Evolutionary conservation across 2,329 filamentous ascomycete genomes (phyloP).

Genomic region (Aspergillus pseudoterreus): DNA sequence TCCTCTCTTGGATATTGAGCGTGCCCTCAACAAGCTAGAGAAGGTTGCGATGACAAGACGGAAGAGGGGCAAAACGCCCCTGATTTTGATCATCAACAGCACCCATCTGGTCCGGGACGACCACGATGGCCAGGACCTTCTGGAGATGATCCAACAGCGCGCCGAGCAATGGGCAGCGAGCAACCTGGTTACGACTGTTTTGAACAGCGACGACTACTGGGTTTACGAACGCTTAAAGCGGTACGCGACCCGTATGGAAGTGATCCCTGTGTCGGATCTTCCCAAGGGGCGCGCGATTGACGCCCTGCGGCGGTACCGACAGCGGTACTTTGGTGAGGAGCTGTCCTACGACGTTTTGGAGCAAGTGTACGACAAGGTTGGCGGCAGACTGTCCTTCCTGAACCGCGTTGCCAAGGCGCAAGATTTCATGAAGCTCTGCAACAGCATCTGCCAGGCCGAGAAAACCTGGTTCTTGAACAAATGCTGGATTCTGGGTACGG

Average conservation of each 20-base stretch:
- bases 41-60: conserved; percentile 77
- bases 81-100: conserved; percentile 93
- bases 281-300: conserved; percentile 71
- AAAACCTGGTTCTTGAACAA: conserved; percentile 78
- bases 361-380: conserved; percentile 79
- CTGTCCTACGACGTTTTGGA: conserved; percentile 56
- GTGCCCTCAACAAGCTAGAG: conserved; percentile 95
- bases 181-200: conserved; percentile 80
- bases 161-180: conserved; percentile 95
- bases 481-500: conserved; percentile 70
- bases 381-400: conserved; percentile 82
- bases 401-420: conserved; percentile 82
- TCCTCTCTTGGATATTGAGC: conserved; percentile 88
- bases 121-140: conserved; percentile 84
- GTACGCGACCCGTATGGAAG: conserved; percentile 90
- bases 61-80: conserved; percentile 59
- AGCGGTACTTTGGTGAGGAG: conserved; percentile 67
- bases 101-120: conserved; percentile 88
- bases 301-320: conserved; percentile 76
- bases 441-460: conserved; percentile 66
- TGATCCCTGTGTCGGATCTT: conserved; percentile 80
- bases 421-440: conserved; percentile 76
- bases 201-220: conserved; percentile 98
- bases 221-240: conserved; percentile 93
- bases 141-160: conserved; percentile 91